Conservation (phyloP, 495 filamentous ascomycete species). For the Neurospora tetrasperma region DNA sequence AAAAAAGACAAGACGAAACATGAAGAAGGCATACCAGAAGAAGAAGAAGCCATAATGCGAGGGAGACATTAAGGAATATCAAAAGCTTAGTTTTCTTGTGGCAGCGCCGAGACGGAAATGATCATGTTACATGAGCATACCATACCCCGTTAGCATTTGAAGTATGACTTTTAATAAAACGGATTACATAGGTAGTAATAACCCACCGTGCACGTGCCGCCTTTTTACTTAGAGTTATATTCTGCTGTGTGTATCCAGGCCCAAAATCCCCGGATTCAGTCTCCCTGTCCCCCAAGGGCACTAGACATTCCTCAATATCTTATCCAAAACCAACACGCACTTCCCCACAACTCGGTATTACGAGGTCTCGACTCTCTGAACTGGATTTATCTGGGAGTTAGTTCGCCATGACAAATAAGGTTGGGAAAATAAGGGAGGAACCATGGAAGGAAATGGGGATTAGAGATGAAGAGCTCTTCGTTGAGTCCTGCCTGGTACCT, state of each 20-base stretch:
- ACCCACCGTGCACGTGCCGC: background rate
- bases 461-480: too few species aligned
- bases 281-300: background rate
- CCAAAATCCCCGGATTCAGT: background rate
- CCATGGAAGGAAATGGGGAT: too few species aligned
- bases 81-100: background rate
- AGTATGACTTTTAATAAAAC: background rate
- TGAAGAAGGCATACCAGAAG: background rate
- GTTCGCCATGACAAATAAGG: too few species aligned
- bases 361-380: too few species aligned
- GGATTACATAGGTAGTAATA: background rate
- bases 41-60: background rate
- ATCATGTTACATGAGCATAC: background rate
- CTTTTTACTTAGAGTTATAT: background rate
- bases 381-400: too few species aligned
- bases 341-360: too few species aligned
- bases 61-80: constrained; percentile 5
- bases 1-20: background rate
- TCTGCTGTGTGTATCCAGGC: background rate
- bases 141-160: background rate
- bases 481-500: too few species aligned
- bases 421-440: too few species aligned
- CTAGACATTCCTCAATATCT: too few species aligned
- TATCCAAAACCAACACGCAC: too few species aligned
- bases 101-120: background rate